Percentiles rank a stretch among this genome's conserved stretches.
Conservation (phyloP, 2,329 filamentous ascomycete species). For the Setomelanomma holmii region DNA sequence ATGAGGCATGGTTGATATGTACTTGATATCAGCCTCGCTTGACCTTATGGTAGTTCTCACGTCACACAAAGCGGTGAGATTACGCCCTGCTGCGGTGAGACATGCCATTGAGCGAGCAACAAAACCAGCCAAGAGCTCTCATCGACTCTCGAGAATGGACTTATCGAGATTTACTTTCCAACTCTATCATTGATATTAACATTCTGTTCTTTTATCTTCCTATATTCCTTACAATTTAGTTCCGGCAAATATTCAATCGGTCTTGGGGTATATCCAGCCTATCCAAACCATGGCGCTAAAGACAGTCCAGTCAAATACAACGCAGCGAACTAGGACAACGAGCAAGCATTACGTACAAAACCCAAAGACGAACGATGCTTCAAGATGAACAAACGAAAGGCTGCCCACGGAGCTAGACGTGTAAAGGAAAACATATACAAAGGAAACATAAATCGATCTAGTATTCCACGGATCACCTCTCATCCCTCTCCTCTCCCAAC, state of each 20-base stretch:
- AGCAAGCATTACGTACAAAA: constrained; percentile 26
- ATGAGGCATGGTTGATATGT: no score
- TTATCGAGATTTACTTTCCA: no score
- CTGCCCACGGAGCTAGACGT: not conserved
- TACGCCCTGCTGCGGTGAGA: no score
- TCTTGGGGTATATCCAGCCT: constrained; percentile 10
- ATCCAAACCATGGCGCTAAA: constrained; percentile 1
- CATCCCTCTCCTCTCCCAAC: constrained; percentile 15
- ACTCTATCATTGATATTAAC: no score
- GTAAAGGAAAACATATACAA: constrained; percentile 8
- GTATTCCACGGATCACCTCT: constrained; percentile 1
- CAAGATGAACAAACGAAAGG: not conserved
- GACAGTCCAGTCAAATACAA: not conserved
- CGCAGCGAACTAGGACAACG: not conserved
- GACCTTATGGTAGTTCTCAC: no score
- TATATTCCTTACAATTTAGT: constrained; percentile 4
- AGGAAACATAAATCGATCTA: constrained; percentile 8
- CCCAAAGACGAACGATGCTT: not conserved
- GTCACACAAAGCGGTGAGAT: no score
- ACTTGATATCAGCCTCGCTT: no score
- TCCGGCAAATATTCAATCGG: not conserved
- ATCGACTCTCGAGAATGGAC: no score
- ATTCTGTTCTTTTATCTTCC: no score
- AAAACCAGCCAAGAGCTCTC: no score
- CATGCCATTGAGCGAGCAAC: no score